A percentile compares a stretch with the other conserved stretches of the same genome.
Evolutionary conservation across 257 asterid genomes (phyloP).

Genomic region (Leptodermis oblonga): DNA sequence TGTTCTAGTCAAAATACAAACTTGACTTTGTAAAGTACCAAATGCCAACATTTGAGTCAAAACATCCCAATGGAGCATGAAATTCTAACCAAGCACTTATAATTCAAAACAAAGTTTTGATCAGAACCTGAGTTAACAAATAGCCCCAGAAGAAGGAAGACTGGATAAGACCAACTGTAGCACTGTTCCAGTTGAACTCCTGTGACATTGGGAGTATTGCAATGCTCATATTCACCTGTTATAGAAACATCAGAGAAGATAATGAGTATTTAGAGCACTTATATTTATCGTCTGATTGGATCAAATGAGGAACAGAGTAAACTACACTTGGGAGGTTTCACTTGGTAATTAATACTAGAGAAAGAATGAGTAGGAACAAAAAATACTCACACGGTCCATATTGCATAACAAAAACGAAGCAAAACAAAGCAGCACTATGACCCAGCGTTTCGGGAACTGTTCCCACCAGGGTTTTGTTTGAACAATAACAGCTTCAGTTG

Average conservation of each 20-base stretch:
- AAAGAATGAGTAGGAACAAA: neutral
- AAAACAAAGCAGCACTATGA: conserved; percentile 93
- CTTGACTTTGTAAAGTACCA: neutral
- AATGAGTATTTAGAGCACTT: neutral
- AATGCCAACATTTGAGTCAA: conserved; percentile 2
- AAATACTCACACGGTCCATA: conserved; percentile 89
- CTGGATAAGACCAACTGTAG: conserved; percentile 96
- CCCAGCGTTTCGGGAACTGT: conserved; percentile 85
- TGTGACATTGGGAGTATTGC: conserved; percentile 99
- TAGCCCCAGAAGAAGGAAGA: conserved; percentile 99
- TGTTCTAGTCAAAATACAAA: neutral
- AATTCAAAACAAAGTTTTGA: conserved; percentile 7
- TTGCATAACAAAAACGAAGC: conserved; percentile 88
- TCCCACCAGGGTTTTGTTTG: conserved; percentile 63
- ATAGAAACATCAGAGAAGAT: conserved; percentile 3
- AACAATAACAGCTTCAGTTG: conserved; percentile 46
- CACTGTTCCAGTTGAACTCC: conserved; percentile 94
- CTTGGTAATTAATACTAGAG: conserved; percentile 8
- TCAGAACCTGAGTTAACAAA: conserved; percentile 84
- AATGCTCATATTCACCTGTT: conserved; percentile 97
- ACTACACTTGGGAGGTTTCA: neutral
- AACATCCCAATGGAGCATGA: neutral
- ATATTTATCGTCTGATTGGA: neutral
- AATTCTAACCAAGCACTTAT: neutral
- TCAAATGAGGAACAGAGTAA: neutral